Base-by-base conservation (phyloP, 306 rosid species). In the Cucumis melo region DNA sequence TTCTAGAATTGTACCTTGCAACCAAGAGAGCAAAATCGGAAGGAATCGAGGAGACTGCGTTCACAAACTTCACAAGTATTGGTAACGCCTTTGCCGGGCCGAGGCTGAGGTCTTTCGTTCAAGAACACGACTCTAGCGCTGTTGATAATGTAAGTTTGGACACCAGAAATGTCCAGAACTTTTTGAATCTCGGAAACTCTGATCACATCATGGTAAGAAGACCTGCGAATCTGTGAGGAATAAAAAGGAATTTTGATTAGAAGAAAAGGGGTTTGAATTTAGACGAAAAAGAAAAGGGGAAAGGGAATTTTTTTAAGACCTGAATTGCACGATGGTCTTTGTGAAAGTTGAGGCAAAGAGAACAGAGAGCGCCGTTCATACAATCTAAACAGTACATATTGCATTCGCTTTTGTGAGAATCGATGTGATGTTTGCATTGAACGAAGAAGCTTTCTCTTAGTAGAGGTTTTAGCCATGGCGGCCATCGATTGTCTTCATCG, bases 1-100 rank as follows among this genome's bases (percentile, higher is more conserved):
- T 27, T 73, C 44, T 24, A 10, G 13, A n/a, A 20, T 16, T 46
- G 2, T 71, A 95, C 99, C 99, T 95, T 95, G 87, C 99, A 95
- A 60, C 99, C 99, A n/a, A 95, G 98, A 53, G 99, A 95, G 83
- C 98, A 95, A 86, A 95, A 95, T 14, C 96, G 86, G 85, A 81
- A 95, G 66, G 99, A 88, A 81, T 95, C 99, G 0, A 95, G 93
- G 53, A 95, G 98, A 81, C 99, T 95, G 34, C 99, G 95, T 70
- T 90, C 95, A 65, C 99, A 92, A 83, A 92, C 99, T 81, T 92
- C 95, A 74, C 99, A 95, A 44, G 99, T 95, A 82, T 95, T 92
- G 13, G 98, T 95, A 78, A 95, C 99, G 15, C 99, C 99, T 77
- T 95, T 95, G 0, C 99, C 99, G 1, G 99, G 99, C 88, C 97